phyloP scores from a whole-genome alignment of 495 filamentous ascomycete genomes.

The Aspergillus sclerotioniger region DNA sequence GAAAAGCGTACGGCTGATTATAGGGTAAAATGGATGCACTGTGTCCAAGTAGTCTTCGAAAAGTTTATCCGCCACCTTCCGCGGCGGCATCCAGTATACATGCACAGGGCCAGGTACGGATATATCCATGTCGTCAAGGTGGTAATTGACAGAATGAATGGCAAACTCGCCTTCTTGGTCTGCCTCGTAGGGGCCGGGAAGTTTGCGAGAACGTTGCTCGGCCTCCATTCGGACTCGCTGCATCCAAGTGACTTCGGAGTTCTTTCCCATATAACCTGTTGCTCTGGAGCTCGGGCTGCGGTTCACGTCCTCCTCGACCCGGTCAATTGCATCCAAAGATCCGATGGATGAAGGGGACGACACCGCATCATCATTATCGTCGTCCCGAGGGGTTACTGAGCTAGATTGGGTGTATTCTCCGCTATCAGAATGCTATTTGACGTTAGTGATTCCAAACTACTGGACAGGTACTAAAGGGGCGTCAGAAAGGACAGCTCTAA shows the following conservation, averaged over 20 bases:
- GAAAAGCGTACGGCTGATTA: slow-evolving; percentile 53
- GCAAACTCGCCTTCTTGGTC: slow-evolving; percentile 31
- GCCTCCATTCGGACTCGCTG: slow-evolving; percentile 44
- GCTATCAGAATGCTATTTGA: slow-evolving; percentile 15
- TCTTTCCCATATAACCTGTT: slow-evolving; percentile 65
- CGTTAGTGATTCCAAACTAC: not conserved
- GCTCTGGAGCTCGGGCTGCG: slow-evolving; percentile 46
- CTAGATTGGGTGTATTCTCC: slow-evolving; percentile 32
- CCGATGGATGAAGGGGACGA: slow-evolving; percentile 53
- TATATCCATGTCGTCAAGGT: slow-evolving; percentile 57
- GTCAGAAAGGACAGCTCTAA: slow-evolving; percentile 13
- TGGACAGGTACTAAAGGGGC: not conserved
- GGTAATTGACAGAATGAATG: slow-evolving; percentile 52
- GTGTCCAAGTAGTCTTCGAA: slow-evolving; percentile 57
- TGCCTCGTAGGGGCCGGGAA: slow-evolving; percentile 33
- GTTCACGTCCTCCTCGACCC: slow-evolving; percentile 61
- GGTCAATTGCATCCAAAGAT: slow-evolving; percentile 59
- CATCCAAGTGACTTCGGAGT: slow-evolving; percentile 64
- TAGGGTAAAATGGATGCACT: slow-evolving; percentile 61
- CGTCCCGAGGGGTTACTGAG: slow-evolving; percentile 31
- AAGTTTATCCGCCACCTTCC: slow-evolving; percentile 50
- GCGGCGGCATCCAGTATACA: slow-evolving; percentile 53
- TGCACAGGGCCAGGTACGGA: slow-evolving; percentile 48
- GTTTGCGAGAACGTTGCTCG: slow-evolving; percentile 32
- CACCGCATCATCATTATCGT: slow-evolving; percentile 26